Base-by-base conservation (phyloP, 2,329 filamentous ascomycete species). In the Periconia sp. region DNA sequence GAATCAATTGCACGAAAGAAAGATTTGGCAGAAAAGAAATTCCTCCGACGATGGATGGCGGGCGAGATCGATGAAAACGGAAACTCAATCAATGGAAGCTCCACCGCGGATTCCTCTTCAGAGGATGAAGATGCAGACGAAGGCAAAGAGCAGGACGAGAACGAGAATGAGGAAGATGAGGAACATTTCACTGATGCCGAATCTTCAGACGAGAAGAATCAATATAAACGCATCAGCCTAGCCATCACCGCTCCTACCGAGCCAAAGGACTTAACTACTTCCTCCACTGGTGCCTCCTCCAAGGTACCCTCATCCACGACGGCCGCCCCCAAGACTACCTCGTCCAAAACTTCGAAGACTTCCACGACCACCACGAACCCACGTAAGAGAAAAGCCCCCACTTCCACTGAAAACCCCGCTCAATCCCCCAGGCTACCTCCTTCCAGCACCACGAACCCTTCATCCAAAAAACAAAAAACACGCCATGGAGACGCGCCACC, bases 41-140 rank as follows among this genome's bases (percentile, higher is more conserved):
- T 60, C 15, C 31, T 65, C 13, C 47, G 44, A 17, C 58, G 62
- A 10, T 68, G 37, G 18, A 10, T 50, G 14, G 57, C 53, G 3
- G 63, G 64, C 6, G 50, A 45, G n/a, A 62, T 66, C 18, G 63
- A 68, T 23, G 59, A 58, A 18, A 19, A 59, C 2, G 64, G 60
- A 2, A 57, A 59, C 7, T 10, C 11, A 1, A 56, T 55, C 8
- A 33, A 14, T 13, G 31, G 19, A n/a, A 37, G 33, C 15, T 5
- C 33, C 33, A 37, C 6, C 33, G 11, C 10, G 5, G 15, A 37
- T 37, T 37, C 15, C 11, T 14, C 33, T 37, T 37, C 33, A 3
- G 33, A 18, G 6, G 19, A 47, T 20, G 35, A 45, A 17, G 23
- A 31, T 5, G 19, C n/a, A 15, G 51, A 49, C 43, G 45, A 44